phyloP scores from a whole-genome alignment of 768 basidiomycete genomes.

The Lentinula sp. region DNA sequence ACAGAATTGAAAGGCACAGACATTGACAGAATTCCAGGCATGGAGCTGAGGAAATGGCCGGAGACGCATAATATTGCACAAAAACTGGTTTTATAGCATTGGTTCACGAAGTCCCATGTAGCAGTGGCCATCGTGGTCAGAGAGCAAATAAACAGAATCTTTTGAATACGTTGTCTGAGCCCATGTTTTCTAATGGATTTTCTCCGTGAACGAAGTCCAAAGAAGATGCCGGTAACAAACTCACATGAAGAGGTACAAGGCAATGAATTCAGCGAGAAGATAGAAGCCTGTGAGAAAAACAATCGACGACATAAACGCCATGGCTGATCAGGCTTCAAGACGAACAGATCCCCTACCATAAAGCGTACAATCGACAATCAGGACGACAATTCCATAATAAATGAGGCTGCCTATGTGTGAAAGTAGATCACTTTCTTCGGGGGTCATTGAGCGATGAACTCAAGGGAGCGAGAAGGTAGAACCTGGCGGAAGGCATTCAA shows the following conservation, averaged over 20 bases:
- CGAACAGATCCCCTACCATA: not conserved
- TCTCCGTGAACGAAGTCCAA: not conserved
- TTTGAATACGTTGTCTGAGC: not conserved
- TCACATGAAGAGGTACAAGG: not conserved
- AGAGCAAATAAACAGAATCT: not conserved
- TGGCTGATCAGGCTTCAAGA: not conserved
- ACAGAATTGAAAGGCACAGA: too few relatives aligned
- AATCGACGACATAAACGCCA: too few relatives aligned
- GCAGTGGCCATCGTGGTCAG: not conserved
- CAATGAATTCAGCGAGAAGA: not conserved
- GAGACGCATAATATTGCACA: too few relatives aligned
- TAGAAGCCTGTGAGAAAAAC: not conserved
- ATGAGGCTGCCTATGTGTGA: not conserved
- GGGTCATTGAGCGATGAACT: not conserved
- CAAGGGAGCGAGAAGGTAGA: too few relatives aligned
- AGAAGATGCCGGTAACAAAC: not conserved
- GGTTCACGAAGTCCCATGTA: constrained; percentile 1
- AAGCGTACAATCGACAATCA: constrained; percentile 2
- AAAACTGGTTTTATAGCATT: too few relatives aligned
- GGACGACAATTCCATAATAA: constrained; percentile 1
- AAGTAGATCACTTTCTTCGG: not conserved
- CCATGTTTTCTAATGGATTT: not conserved
- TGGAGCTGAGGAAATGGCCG: too few relatives aligned
- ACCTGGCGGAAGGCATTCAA: too few relatives aligned
- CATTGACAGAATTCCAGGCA: too few relatives aligned